Percentiles rank a stretch among this genome's conserved stretches.
Conservation (phyloP, 768 basidiomycete species). For the Suillus discolor region DNA sequence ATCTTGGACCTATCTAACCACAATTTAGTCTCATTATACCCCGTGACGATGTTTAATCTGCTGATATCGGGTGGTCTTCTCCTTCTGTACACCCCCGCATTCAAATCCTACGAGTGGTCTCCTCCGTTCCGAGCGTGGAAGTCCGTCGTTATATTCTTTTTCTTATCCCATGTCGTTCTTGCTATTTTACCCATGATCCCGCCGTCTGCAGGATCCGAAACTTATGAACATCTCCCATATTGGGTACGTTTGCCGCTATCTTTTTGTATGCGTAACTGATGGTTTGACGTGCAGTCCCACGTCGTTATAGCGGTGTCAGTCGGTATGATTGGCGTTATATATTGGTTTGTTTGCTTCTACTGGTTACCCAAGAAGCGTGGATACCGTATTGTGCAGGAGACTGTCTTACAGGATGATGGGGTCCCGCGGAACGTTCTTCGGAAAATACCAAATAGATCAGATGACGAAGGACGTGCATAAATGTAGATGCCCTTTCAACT, state of each 20-base stretch:
- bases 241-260: constrained; percentile 49
- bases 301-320: constrained; percentile 48
- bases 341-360: constrained; percentile 57
- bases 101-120: constrained; percentile 52
- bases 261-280: not conserved
- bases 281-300: constrained; percentile 44
- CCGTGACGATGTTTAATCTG: constrained; percentile 57
- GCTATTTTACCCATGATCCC: constrained; percentile 65
- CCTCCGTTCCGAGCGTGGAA: constrained; percentile 67
- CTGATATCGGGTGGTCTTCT: constrained; percentile 63
- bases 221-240: constrained; percentile 65
- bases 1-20: not conserved
- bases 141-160: constrained; percentile 52
- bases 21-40: constrained; percentile 57
- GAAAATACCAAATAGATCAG: constrained; percentile 31
- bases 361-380: constrained; percentile 51
- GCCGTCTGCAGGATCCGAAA: constrained; percentile 49
- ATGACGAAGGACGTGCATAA: not conserved
- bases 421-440: constrained; percentile 56
- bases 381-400: constrained; percentile 52
- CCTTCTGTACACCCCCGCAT: constrained; percentile 53
- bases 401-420: constrained; percentile 56
- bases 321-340: constrained; percentile 50
- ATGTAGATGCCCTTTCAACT: not conserved
- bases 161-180: constrained; percentile 67